A percentile compares a stretch with the other conserved stretches of the same genome.
Conservation (phyloP, 345 rosid genomes). For the Barbarea vulgaris region DNA sequence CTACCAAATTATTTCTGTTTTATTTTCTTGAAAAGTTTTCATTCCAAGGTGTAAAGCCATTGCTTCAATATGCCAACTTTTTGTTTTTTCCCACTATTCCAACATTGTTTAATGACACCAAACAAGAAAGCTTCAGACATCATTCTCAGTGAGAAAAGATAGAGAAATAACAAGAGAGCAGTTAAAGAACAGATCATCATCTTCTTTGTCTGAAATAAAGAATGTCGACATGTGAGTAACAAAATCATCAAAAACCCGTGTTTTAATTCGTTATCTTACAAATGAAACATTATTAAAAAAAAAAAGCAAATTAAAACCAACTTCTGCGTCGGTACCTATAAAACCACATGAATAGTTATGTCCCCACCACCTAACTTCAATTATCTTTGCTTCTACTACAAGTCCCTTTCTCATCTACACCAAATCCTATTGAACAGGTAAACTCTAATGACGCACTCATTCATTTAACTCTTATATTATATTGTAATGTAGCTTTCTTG, state of each 20-base stretch:
- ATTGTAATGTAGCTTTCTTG: too few relatives aligned
- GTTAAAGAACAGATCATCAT: constrained; percentile 4
- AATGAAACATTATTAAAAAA: not conserved
- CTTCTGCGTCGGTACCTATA: constrained; percentile 42
- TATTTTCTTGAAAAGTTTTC: not conserved
- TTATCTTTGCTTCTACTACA: constrained; percentile 34
- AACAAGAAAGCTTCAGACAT: constrained; percentile 19
- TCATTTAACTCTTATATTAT: too few relatives aligned
- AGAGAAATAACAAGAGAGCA: constrained; percentile 22
- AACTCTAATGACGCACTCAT: constrained; percentile 33
- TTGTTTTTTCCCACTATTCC: not conserved
- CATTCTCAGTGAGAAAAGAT: not conserved
- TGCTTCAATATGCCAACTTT: constrained; percentile 18
- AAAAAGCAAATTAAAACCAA: too few relatives aligned
- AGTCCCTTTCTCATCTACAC: constrained; percentile 37
- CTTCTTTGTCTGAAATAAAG: constrained; percentile 5
- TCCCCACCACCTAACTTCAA: constrained; percentile 36
- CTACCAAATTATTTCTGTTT: constrained; percentile 20
- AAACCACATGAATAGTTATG: constrained; percentile 28
- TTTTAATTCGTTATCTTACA: constrained; percentile 22
- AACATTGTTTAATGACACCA: constrained; percentile 19
- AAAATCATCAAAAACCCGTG: constrained; percentile 34
- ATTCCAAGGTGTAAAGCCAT: constrained; percentile 22
- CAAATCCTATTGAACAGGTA: constrained; percentile 35
- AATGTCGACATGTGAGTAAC: constrained; percentile 20